Base-by-base conservation (phyloP, 371 early-diverging fungal genomes). In the Haplosporangium sp. region DNA sequence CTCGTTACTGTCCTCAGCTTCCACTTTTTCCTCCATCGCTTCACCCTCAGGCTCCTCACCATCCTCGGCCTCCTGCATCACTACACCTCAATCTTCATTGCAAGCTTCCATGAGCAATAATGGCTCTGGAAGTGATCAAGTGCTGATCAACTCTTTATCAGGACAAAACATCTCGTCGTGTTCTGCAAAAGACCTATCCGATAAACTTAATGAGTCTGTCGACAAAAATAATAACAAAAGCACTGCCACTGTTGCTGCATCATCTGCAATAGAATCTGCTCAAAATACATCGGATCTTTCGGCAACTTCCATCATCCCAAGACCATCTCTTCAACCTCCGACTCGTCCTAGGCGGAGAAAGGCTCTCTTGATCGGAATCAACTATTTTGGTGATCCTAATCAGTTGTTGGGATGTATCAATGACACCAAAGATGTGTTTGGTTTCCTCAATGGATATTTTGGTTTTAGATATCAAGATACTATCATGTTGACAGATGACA, bases 291-390 rank as follows among this genome's bases (percentile, higher is more conserved):
- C 48, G 37, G 27, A 15, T 20, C 35, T 27, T 19, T 40, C 57
- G 19, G 15, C 40, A n/a, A 55, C 66, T 34, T 48, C 47, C 2
- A 48, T 72, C 50, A 45, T 77, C 19, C 73, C 77, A 45, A 56
- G 59, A 15, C 35, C 66, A 8, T 55, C 63, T 8, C 63, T 62
- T 1, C 11, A 20, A 10, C 52, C 74, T 0, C 71, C 74, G 0
- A 66, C 66, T n/a, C 71, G 82, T 2, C 75, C 83, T 20, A 89
- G 92, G 42, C 84, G 91, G 66, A 94, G 93, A 82, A 90, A 91
- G 64, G 98, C 96, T 2, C 84, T 97, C 61, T 83, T 97, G 56
- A 91, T 97, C 55, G 98, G 98, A 47, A 96, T 97, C 82, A 97
- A 97, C 77, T 97, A 97, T 77, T 86, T 86, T 48, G 91, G 92